phyloP scores from a whole-genome alignment of 2,329 filamentous ascomycete genomes.

The Metarhizium anisopliae region DNA sequence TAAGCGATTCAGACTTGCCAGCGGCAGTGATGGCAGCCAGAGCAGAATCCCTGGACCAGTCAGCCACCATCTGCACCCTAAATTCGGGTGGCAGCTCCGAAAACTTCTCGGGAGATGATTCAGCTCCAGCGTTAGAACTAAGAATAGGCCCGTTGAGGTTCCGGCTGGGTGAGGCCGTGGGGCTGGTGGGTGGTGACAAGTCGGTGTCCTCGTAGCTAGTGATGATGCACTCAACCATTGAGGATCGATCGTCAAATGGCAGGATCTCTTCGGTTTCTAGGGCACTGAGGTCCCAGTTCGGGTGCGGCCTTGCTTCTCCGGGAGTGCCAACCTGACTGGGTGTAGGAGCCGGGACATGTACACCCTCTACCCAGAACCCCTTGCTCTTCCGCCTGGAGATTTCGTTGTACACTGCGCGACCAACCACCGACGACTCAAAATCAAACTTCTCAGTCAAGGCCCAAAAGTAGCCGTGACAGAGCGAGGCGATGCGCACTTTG shows the following conservation, averaged over 20 bases:
- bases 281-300: slow-evolving; percentile 39
- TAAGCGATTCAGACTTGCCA: slow-evolving; percentile 65
- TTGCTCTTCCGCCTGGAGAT: slow-evolving; percentile 65
- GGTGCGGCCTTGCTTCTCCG: slow-evolving; percentile 33
- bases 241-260: slow-evolving; percentile 65
- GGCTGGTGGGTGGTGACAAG: slow-evolving; percentile 58
- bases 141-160: slow-evolving; percentile 54
- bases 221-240: slow-evolving; percentile 67
- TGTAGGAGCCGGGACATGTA: slow-evolving; percentile 60
- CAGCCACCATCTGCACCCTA: slow-evolving; percentile 65
- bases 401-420: slow-evolving; percentile 64
- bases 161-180: slow-evolving; percentile 59
- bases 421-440: slow-evolving; percentile 61
- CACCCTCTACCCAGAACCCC: slow-evolving; percentile 68
- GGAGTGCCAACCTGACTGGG: slow-evolving; percentile 53
- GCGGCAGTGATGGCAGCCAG: slow-evolving; percentile 59
- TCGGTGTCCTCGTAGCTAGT: slow-evolving; percentile 57
- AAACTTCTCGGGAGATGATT: slow-evolving; percentile 28
- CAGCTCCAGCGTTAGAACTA: slow-evolving; percentile 34
- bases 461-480: slow-evolving; percentile 89
- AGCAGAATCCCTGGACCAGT: slow-evolving; percentile 72
- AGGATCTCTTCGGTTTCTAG: slow-evolving; percentile 56
- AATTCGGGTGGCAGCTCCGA: slow-evolving; percentile 57
- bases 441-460: slow-evolving; percentile 67
- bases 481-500: slow-evolving; percentile 71